Evolutionary conservation across 73 alveolate genomes (phyloP).

Genomic region (Paramecium biaurelia): DNA sequence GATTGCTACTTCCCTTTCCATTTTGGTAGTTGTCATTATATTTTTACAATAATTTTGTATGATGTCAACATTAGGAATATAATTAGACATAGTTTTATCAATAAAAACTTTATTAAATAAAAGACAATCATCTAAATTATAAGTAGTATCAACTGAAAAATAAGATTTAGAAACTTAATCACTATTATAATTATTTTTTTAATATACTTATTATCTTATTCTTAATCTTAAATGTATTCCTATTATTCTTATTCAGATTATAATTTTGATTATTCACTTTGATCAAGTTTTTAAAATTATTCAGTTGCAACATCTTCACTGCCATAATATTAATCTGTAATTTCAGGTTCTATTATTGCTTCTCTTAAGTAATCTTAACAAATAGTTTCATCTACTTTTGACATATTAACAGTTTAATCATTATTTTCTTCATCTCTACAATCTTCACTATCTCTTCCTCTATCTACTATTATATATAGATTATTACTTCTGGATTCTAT

Average conservation of each 20-base stretch:
- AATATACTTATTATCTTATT: background rate
- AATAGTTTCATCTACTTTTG: background rate
- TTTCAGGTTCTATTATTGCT: conserved; percentile 19
- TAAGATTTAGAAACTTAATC: background rate
- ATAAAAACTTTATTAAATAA: background rate
- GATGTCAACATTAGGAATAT: conserved; percentile 72
- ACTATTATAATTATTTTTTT: background rate
- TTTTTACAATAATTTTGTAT: conserved; percentile 92
- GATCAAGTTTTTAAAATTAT: background rate
- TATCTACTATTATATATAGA: background rate
- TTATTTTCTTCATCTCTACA: background rate
- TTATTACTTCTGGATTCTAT: background rate
- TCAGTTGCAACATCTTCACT: background rate
- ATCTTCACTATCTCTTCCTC: background rate
- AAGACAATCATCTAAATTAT: background rate
- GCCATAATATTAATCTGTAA: background rate
- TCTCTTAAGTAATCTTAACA: background rate
- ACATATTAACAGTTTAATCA: background rate
- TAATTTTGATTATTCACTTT: background rate
- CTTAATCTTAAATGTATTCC: background rate
- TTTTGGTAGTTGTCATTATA: conserved; percentile 87
- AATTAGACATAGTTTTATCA: background rate
- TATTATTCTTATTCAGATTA: background rate
- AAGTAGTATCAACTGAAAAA: conserved; percentile 26
- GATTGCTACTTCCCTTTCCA: conserved; percentile 96